phyloP scores from a whole-genome alignment of 257 asterid species.

The Mitragyna speciosa region DNA sequence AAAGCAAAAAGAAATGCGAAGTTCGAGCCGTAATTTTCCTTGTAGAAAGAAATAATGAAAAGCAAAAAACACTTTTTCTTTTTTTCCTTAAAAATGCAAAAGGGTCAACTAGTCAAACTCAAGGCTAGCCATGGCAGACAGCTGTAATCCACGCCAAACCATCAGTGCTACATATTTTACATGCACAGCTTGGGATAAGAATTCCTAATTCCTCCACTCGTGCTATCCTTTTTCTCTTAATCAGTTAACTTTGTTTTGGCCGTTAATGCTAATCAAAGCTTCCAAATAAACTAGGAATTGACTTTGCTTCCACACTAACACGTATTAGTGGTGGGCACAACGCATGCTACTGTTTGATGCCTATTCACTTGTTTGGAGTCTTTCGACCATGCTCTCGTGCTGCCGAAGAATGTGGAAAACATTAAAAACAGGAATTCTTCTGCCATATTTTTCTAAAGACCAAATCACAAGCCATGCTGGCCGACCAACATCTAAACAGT shows the following conservation, averaged over 20 bases:
- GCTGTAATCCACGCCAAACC: slow-evolving; percentile 21
- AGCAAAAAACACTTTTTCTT: no score
- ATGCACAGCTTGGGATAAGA: neutral
- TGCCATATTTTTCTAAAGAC: no score
- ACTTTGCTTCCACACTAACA: neutral
- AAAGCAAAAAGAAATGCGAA: no score
- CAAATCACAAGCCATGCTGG: no score
- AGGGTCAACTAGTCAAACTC: slow-evolving; percentile 16
- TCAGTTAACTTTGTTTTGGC: neutral
- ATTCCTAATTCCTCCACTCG: neutral
- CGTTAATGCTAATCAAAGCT: neutral
- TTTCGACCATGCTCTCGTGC: neutral
- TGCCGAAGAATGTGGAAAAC: neutral
- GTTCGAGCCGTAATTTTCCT: neutral
- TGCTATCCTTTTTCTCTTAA: no score
- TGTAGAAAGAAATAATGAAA: no score
- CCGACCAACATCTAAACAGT: neutral
- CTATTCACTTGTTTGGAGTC: neutral
- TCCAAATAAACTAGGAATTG: neutral
- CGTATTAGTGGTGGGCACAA: neutral
- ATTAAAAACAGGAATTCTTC: neutral
- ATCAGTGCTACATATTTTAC: neutral
- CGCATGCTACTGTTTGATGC: neutral
- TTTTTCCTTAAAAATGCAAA: neutral
- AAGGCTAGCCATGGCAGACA: slow-evolving; percentile 18